A percentile compares a stretch with the other conserved stretches of the same genome.
phyloP scores from a whole-genome alignment of 306 rosid species.

The Dryas alaskensis region DNA sequence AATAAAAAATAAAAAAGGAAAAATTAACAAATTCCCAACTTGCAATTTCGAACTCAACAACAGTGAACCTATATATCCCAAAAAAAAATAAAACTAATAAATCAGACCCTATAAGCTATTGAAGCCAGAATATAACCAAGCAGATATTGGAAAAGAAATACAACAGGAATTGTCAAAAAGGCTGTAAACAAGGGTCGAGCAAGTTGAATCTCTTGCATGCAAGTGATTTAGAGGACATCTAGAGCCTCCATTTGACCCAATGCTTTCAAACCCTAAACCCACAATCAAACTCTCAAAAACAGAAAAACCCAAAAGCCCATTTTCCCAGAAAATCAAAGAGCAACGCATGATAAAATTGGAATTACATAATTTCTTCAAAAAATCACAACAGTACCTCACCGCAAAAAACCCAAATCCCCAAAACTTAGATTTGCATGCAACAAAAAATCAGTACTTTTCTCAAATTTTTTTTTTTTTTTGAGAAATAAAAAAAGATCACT shows the following conservation, averaged over 20 bases:
- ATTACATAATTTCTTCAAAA: neutral
- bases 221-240: neutral
- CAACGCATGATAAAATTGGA: neutral
- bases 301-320: neutral
- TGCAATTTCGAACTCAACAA: constrained; percentile 1
- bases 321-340: constrained; percentile 13
- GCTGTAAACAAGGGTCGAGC: neutral
- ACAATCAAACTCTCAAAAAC: constrained; percentile 2
- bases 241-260: constrained; percentile 6
- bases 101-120: neutral
- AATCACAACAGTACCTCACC: neutral
- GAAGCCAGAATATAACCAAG: neutral
- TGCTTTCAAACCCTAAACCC: constrained; percentile 27
- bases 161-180: neutral
- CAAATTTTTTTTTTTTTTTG: neutral
- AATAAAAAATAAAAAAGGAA: neutral
- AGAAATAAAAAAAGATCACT: neutral
- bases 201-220: constrained; percentile 14
- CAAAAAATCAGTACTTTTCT: neutral
- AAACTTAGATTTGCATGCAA: constrained; percentile 22
- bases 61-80: neutral
- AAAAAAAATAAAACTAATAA: neutral
- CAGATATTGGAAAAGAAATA: neutral
- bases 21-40: neutral
- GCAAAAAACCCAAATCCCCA: constrained; percentile 11